Conservation (phyloP, 2,329 filamentous ascomycete genomes). For the Diaporthe longicolla region DNA sequence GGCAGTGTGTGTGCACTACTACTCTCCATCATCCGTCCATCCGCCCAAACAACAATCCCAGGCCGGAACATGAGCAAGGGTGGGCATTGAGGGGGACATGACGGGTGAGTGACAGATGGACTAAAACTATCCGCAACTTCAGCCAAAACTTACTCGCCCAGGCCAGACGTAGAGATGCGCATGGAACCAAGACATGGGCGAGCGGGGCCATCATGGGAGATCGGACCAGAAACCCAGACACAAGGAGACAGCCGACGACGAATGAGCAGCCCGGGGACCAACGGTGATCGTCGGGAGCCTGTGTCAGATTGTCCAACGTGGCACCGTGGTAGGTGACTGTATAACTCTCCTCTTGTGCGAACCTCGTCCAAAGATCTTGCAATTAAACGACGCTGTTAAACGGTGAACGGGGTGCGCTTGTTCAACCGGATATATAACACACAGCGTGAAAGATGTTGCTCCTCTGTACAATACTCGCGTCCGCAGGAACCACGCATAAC, state of each 20-base stretch:
- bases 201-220: neutral
- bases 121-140: conserved; percentile 39
- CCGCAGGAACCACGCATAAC: conserved; percentile 23
- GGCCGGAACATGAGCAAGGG: neutral
- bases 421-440: conserved; percentile 41
- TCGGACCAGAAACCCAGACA: conserved; percentile 32
- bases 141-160: conserved; percentile 38
- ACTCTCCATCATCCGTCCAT: neutral
- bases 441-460: conserved; percentile 34
- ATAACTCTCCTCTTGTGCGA: conserved; percentile 33
- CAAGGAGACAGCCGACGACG: conserved; percentile 21
- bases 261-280: conserved; percentile 27
- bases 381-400: conserved; percentile 42
- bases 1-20: neutral
- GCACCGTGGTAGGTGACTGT: conserved; percentile 3
- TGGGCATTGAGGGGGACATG: conserved; percentile 7
- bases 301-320: conserved; percentile 40
- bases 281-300: conserved; percentile 39
- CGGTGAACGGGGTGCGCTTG: neutral
- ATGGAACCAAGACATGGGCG: conserved; percentile 39
- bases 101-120: conserved; percentile 21
- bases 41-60: neutral
- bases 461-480: conserved; percentile 33
- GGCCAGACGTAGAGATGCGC: conserved; percentile 29
- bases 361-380: conserved; percentile 41